A percentile compares a stretch with the other conserved stretches of the same genome.
These are phyloP conservation scores for Isatis lusitanica DNA, from an alignment of 441 rosid genomes.

Conservation along the genomic window DNA sequence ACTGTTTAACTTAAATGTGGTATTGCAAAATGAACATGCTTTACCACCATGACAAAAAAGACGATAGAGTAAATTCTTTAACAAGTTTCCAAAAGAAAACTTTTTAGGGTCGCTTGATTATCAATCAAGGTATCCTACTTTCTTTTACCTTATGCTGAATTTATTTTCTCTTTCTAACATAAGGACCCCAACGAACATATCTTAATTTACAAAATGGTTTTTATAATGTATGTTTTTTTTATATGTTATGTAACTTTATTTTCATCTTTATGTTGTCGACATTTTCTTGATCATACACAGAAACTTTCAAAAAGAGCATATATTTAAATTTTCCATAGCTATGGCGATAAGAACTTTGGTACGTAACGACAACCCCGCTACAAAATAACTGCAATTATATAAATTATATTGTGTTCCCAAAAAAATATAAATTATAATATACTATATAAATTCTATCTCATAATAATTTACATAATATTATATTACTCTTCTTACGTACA, in stretches of 20 bases:
- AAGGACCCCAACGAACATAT: slow-evolving; percentile 5
- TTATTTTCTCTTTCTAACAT: slow-evolving; percentile 1
- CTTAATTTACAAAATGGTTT: not conserved
- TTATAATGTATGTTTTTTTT: not conserved
- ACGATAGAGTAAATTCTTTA: not conserved
- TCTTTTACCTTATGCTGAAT: slow-evolving; percentile 1
- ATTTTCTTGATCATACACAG: not conserved
- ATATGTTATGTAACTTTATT: not conserved
- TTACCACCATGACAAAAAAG: not conserved
- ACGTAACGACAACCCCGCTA: not conserved
- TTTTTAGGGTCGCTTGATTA: slow-evolving; percentile 28
- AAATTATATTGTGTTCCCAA: too few species aligned
- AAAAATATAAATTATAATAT: too few species aligned
- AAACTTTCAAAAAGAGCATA: slow-evolving; percentile 1
- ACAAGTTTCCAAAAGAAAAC: slow-evolving; percentile 24
- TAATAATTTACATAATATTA: too few species aligned
- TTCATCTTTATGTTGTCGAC: not conserved
- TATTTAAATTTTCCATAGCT: slow-evolving; percentile 9
- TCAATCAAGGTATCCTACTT: slow-evolving; percentile 30
- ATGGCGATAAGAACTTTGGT: slow-evolving; percentile 22
- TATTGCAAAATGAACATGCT: not conserved
- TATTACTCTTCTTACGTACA: too few species aligned
- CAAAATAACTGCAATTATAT: not conserved
- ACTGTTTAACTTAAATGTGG: not conserved
- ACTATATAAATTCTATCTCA: too few species aligned